These are phyloP conservation scores for Thermomyces lanuginosus DNA, from an alignment of 2,329 filamentous ascomycete species.

Conservation along the genomic window DNA sequence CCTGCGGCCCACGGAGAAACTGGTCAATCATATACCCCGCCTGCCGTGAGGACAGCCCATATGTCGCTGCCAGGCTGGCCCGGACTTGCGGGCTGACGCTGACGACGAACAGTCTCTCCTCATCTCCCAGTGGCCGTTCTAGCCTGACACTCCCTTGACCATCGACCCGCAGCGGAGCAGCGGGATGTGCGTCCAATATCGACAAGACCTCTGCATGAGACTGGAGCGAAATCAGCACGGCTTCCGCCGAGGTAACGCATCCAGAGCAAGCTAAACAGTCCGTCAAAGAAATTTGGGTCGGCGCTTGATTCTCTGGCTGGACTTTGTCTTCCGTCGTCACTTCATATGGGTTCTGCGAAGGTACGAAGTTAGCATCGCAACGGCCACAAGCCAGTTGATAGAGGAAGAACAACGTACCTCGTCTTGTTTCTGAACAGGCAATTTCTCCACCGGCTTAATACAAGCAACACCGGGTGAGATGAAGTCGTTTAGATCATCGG, in stretches of 20 bases:
- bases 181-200: constrained; percentile 51
- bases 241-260: constrained; percentile 93
- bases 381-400: background rate
- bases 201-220: constrained; percentile 81
- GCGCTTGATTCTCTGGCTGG: constrained; percentile 40
- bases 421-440: constrained; percentile 43
- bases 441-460: constrained; percentile 90
- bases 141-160: constrained; percentile 31
- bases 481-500: constrained; percentile 96
- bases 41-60: constrained; percentile 53
- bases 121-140: constrained; percentile 11
- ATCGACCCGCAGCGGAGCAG: constrained; percentile 19
- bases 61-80: constrained; percentile 75
- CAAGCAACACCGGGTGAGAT: constrained; percentile 95
- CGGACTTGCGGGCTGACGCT: constrained; percentile 84
- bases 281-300: constrained; percentile 85
- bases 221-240: constrained; percentile 87
- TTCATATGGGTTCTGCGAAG: constrained; percentile 49
- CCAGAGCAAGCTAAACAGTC: constrained; percentile 96
- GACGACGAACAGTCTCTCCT: constrained; percentile 71
- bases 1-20: constrained; percentile 53
- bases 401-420: no score
- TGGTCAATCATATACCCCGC: constrained; percentile 72
- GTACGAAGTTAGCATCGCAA: constrained; percentile 1
- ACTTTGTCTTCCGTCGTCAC: constrained; percentile 83